Percentiles rank a stretch among this genome's conserved stretches.
Evolutionary conservation across 1,284 basidiomycete genomes (phyloP).

Genomic region (Rhodotorula glutinis): DNA sequence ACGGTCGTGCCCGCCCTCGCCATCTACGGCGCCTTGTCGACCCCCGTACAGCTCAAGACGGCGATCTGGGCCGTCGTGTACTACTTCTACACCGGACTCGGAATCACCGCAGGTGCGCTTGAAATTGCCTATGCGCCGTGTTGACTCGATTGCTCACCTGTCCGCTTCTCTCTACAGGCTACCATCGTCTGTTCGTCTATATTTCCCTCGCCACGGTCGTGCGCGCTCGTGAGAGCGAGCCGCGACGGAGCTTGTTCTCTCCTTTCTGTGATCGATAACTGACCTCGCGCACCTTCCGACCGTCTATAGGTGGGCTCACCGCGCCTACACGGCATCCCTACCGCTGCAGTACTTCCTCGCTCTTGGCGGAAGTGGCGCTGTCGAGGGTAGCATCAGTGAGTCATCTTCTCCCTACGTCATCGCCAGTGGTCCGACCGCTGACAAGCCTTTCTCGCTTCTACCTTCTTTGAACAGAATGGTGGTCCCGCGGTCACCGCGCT

Average conservation of each 20-base stretch:
- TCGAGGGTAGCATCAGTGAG: constrained; percentile 71
- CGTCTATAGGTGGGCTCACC: constrained; percentile 69
- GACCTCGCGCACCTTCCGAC: not conserved
- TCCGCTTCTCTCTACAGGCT: constrained; percentile 58
- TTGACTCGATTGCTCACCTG: no score
- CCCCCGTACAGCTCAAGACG: constrained; percentile 65
- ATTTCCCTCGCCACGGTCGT: no score
- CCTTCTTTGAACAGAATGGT: constrained; percentile 61
- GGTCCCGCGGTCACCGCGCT: constrained; percentile 88
- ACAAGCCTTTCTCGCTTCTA: not conserved
- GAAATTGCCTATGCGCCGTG: no score
- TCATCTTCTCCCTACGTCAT: not conserved
- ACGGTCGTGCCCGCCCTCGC: constrained; percentile 68
- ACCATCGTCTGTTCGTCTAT: constrained; percentile 64
- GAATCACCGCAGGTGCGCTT: constrained; percentile 2
- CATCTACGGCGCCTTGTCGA: constrained; percentile 63
- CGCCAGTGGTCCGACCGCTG: no score
- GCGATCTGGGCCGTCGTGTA: constrained; percentile 56
- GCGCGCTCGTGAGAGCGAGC: no score
- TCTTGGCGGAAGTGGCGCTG: constrained; percentile 74
- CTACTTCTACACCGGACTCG: constrained; percentile 82
- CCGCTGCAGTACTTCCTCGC: constrained; percentile 76
- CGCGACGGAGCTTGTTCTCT: no score
- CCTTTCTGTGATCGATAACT: not conserved
- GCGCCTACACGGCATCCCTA: constrained; percentile 80